Evolutionary conservation across 2,329 filamentous ascomycete species (phyloP).

Genomic region (Diaporthe eres): DNA sequence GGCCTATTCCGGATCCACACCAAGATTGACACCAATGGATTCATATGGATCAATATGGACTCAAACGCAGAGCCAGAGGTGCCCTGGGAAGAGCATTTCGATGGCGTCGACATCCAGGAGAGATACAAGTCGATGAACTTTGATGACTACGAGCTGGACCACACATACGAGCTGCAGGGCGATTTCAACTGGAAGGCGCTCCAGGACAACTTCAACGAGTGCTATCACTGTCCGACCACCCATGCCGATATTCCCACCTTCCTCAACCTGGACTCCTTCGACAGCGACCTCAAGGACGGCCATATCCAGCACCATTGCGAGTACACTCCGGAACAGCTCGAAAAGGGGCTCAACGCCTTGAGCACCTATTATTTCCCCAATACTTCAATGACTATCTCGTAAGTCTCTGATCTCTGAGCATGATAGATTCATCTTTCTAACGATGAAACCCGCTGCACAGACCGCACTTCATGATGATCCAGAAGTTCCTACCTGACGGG

Average conservation of each 20-base stretch:
- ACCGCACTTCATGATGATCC: constrained; percentile 28
- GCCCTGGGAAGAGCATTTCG: constrained; percentile 60
- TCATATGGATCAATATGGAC: constrained; percentile 66
- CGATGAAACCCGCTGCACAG: not conserved
- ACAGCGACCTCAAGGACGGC: constrained; percentile 26
- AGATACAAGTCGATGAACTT: constrained; percentile 46
- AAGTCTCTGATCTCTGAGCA: constrained; percentile 42
- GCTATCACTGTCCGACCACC: constrained; percentile 64
- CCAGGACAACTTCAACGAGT: constrained; percentile 63
- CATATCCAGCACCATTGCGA: constrained; percentile 43
- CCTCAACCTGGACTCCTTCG: constrained; percentile 26
- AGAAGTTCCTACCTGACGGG: constrained; percentile 6
- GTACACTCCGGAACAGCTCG: constrained; percentile 50
- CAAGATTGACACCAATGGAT: constrained; percentile 59
- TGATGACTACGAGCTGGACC: constrained; percentile 47
- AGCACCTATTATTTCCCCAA: constrained; percentile 59
- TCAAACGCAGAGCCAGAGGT: constrained; percentile 52
- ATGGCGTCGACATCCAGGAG: constrained; percentile 46
- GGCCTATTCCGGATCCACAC: constrained; percentile 63
- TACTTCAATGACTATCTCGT: constrained; percentile 55
- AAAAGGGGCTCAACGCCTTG: constrained; percentile 45
- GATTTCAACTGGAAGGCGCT: constrained; percentile 58
- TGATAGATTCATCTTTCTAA: not conserved
- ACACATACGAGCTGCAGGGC: constrained; percentile 51
- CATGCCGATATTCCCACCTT: constrained; percentile 57